Evolutionary conservation across 2,329 filamentous ascomycete genomes (phyloP).

Genomic region (Colletotrichum noveboracense): DNA sequence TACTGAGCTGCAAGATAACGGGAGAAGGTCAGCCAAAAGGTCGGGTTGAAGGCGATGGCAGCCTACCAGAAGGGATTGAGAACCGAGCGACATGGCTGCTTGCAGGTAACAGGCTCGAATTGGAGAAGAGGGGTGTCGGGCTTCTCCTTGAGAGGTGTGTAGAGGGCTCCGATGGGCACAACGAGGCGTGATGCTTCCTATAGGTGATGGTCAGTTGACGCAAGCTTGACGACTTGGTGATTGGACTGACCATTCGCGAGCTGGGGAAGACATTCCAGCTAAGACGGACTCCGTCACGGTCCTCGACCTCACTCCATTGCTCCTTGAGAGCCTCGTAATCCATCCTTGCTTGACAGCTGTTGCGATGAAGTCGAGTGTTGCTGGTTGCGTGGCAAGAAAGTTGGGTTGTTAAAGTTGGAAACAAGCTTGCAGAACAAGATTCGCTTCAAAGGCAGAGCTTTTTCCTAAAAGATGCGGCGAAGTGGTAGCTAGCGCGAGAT

Average conservation of each 20-base stretch:
- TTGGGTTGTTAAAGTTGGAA: not conserved
- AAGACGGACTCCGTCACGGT: conserved; percentile 91
- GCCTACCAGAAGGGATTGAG: conserved; percentile 95
- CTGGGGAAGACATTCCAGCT: conserved; percentile 99
- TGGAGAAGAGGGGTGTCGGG: conserved; percentile 86
- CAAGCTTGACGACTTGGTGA: not conserved
- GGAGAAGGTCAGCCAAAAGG: conserved; percentile 23
- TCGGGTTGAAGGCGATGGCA: not conserved
- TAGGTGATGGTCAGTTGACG: not conserved
- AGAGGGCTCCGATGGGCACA: conserved; percentile 93
- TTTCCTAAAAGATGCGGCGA: not conserved
- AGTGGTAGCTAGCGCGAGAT: not conserved
- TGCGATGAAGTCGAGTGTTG: not conserved
- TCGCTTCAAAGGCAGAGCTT: not conserved
- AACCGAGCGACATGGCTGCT: conserved; percentile 92
- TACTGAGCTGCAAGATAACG: conserved; percentile 65
- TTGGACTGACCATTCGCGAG: conserved; percentile 79
- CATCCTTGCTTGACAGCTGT: conserved; percentile 55
- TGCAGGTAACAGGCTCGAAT: conserved; percentile 97
- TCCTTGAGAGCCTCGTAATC: conserved; percentile 94
- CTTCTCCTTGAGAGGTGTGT: conserved; percentile 96
- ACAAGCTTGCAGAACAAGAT: not conserved
- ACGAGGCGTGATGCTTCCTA: conserved; percentile 94
- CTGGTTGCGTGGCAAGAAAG: not conserved
- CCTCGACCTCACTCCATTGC: conserved; percentile 95